phyloP scores from a whole-genome alignment of 441 rosid species.

The Melianthus villosus region DNA sequence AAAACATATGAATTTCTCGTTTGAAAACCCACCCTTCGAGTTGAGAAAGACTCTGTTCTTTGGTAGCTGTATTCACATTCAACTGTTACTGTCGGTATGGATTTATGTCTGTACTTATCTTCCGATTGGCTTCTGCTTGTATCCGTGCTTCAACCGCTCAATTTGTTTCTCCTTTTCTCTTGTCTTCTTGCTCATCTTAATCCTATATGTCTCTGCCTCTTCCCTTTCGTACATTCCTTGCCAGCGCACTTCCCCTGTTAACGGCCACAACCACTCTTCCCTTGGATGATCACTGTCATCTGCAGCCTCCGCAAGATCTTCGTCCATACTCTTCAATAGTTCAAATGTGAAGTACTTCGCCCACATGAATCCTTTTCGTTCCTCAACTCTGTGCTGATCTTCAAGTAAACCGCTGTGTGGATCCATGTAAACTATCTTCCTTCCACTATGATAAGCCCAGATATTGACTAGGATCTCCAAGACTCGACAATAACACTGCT shows the following conservation, averaged over 20 bases:
- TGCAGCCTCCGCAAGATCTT: conserved; percentile 95
- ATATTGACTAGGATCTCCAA: conserved; percentile 73
- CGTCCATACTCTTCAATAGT: conserved; percentile 82
- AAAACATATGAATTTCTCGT: no score
- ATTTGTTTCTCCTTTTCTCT: conserved; percentile 58
- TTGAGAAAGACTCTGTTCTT: neutral
- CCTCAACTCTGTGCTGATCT: conserved; percentile 63
- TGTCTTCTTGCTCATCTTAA: conserved; percentile 94
- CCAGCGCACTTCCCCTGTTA: conserved; percentile 95
- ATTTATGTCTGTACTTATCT: conserved; percentile 23
- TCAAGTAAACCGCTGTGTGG: conserved; percentile 46
- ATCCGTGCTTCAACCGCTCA: conserved; percentile 56
- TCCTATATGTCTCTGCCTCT: conserved; percentile 76
- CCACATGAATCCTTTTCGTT: conserved; percentile 57
- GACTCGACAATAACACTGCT: conserved; percentile 78
- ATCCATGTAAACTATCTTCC: conserved; percentile 79
- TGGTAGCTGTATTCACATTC: conserved; percentile 2
- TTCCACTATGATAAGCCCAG: conserved; percentile 90
- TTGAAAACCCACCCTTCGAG: conserved; percentile 1
- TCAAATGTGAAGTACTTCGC: conserved; percentile 61
- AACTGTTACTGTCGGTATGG: conserved; percentile 2
- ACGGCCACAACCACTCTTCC: conserved; percentile 83
- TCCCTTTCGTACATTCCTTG: conserved; percentile 91
- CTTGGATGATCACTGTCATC: conserved; percentile 69
- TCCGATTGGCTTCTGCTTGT: conserved; percentile 72